Evolutionary conservation across 2,329 filamentous ascomycete genomes (phyloP), one percentile per base, ranked within the genome.

Genomic region (Cytospora chrysosperma): DNA sequence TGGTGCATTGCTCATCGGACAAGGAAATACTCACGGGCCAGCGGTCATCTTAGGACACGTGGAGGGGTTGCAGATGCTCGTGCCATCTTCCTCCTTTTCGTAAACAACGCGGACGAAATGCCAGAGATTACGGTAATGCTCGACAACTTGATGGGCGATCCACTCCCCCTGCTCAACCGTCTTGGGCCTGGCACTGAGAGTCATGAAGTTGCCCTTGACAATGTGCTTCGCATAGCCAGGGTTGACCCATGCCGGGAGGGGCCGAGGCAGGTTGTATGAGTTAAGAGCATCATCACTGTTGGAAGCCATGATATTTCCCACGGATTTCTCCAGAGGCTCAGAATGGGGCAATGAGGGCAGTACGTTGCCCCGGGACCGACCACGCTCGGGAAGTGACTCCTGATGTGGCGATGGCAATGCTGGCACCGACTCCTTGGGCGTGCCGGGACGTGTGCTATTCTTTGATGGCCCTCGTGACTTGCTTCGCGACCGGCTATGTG

Each of bases 131-230:
- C 91, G 88, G 72, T 92, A 92, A 74, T 94, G 90, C 78, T 95
- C 91, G 69, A 93, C 90, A 68, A 92, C 90, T 81, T 95, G 92
- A 77, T 95, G 90, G 66, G 92, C 91, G 69, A 95, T 82, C 92
- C 92, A 96, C 77, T 96, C 92, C 67, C 90, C 92, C 70, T 89
- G 85, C 71, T 95, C 92, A 54, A 95, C 89, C 65, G 92, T 90
- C 76, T 91, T 90, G 15, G 92, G 92, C 74, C 91, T 88, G 64
- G 90, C 90, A 70, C 91, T 93, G 62, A 96, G 78, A 7, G 92
- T 95, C 87, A 94, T 91, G 75, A 96, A 95, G 77, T 95, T 96
- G 65, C 92, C 92, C 78, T 92, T 94, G 70, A 95, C 91, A 67
- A 93, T 93, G 71, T 93, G 85, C 70, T 87, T 88, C 64, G 89